Percentiles rank a stretch among this genome's conserved stretches.
phyloP scores from a whole-genome alignment of 164 flowering plant species.

The Sextonia rubra region DNA sequence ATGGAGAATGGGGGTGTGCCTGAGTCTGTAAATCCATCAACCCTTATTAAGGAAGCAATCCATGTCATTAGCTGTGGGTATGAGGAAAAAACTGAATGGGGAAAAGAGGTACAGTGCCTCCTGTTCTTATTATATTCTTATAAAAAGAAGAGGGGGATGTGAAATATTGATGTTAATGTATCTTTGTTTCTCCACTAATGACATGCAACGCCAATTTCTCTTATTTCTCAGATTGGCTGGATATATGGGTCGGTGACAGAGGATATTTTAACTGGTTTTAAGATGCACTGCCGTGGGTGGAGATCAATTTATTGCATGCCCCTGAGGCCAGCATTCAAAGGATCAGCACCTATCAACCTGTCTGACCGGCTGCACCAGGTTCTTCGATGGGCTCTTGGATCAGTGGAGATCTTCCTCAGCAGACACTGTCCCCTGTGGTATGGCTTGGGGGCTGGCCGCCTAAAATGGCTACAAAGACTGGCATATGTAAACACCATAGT shows the following conservation, averaged over 20 bases:
- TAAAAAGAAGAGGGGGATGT: background rate
- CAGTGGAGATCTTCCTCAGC: conserved; percentile 92
- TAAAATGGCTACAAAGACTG: conserved; percentile 85
- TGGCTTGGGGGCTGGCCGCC: conserved; percentile 92
- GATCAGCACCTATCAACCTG: conserved; percentile 95
- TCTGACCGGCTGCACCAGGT: conserved; percentile 96
- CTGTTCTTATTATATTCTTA: background rate
- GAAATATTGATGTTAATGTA: background rate
- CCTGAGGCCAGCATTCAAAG: conserved; percentile 94
- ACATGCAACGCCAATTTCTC: background rate
- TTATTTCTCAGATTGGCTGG: conserved; percentile 79
- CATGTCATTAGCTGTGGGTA: conserved; percentile 96
- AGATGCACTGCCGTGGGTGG: conserved; percentile 99
- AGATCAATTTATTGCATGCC: conserved; percentile 99
- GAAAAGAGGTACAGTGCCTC: conserved; percentile 64
- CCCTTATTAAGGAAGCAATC: conserved; percentile 85
- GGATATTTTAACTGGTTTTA: conserved; percentile 94
- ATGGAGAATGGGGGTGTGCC: conserved; percentile 94
- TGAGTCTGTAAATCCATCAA: conserved; percentile 72
- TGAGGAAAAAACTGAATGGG: conserved; percentile 98
- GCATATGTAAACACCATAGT: conserved; percentile 93
- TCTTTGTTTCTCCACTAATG: background rate
- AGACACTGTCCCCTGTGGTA: conserved; percentile 98
- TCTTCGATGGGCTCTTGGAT: conserved; percentile 96
- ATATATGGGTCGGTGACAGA: conserved; percentile 97